Percentiles rank a stretch among this genome's conserved stretches.
Evolutionary conservation across 2,329 filamentous ascomycete species (phyloP).

Genomic region (Chrysosporium queenslandicum): DNA sequence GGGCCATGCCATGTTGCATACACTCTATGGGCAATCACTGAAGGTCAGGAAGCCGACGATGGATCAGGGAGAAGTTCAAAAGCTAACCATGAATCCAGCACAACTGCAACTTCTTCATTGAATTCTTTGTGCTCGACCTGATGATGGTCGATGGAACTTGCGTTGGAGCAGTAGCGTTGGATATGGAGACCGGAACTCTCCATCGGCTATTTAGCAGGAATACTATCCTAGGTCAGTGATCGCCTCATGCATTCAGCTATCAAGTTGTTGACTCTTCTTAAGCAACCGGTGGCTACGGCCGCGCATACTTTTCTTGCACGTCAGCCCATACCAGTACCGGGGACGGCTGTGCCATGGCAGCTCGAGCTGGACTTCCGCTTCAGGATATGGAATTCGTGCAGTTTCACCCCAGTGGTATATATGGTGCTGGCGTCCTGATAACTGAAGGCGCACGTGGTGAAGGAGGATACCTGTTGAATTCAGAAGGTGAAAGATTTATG

Average conservation of each 20-base stretch:
- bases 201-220: conserved; percentile 83
- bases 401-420: conserved; percentile 90
- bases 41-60: conserved; percentile 31
- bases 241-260: neutral
- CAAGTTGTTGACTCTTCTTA: conserved; percentile 32
- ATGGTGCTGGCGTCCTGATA: conserved; percentile 82
- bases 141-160: conserved; percentile 88
- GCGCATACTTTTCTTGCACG: conserved; percentile 86
- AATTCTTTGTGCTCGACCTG: conserved; percentile 82
- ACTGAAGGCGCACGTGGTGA: conserved; percentile 86
- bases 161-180: conserved; percentile 80
- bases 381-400: conserved; percentile 93
- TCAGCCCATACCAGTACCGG: conserved; percentile 86
- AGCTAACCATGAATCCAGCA: conserved; percentile 38
- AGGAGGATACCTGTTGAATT: conserved; percentile 83
- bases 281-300: conserved; percentile 81
- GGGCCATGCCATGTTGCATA: conserved; percentile 82
- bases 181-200: conserved; percentile 84
- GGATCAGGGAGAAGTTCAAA: neutral
- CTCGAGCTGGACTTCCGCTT: conserved; percentile 78
- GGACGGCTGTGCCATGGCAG: conserved; percentile 90
- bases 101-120: conserved; percentile 93
- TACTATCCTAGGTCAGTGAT: conserved; percentile 49
- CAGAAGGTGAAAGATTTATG: conserved; percentile 88
- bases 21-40: conserved; percentile 80